A percentile compares a stretch with the other conserved stretches of the same genome.
These are phyloP conservation scores for Knoxdaviesia capensis DNA, from an alignment of 2,329 filamentous ascomycete genomes.

Conservation along the genomic window DNA sequence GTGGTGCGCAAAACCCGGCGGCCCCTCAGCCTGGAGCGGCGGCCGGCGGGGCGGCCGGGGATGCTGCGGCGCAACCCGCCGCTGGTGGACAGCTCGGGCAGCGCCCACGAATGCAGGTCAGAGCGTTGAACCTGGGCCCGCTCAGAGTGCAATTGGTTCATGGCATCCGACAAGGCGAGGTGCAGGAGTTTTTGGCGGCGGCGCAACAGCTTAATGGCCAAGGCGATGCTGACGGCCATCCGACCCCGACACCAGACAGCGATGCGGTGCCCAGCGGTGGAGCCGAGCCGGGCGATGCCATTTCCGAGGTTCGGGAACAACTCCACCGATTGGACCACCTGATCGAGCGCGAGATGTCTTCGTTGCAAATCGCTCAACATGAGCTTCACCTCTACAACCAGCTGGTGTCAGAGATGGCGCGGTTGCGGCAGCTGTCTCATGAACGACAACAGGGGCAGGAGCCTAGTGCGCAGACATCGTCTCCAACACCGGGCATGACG, in stretches of 20 bases:
- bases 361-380: conserved; percentile 36
- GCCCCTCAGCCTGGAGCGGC: conserved; percentile 1
- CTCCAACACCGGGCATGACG: conserved; percentile 4
- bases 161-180: conserved; percentile 2
- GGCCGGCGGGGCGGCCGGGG: not conserved
- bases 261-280: conserved; percentile 3
- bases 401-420: conserved; percentile 45
- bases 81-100: conserved; percentile 1
- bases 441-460: conserved; percentile 11
- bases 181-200: conserved; percentile 1
- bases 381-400: conserved; percentile 50
- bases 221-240: conserved; percentile 5
- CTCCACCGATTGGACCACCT: conserved; percentile 29
- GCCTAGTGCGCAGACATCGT: conserved; percentile 5
- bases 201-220: not conserved
- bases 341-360: conserved; percentile 37
- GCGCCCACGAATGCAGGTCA: conserved; percentile 8
- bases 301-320: no score
- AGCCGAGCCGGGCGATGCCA: no score
- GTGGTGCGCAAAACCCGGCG: conserved; percentile 7
- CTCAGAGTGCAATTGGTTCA: conserved; percentile 4
- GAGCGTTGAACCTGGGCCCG: conserved; percentile 14
- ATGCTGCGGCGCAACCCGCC: not conserved
- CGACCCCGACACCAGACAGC: conserved; percentile 8
- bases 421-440: conserved; percentile 34